These are phyloP conservation scores for Ustilago bromivora DNA, from an alignment of 1,284 basidiomycete species.

Conservation along the genomic window DNA sequence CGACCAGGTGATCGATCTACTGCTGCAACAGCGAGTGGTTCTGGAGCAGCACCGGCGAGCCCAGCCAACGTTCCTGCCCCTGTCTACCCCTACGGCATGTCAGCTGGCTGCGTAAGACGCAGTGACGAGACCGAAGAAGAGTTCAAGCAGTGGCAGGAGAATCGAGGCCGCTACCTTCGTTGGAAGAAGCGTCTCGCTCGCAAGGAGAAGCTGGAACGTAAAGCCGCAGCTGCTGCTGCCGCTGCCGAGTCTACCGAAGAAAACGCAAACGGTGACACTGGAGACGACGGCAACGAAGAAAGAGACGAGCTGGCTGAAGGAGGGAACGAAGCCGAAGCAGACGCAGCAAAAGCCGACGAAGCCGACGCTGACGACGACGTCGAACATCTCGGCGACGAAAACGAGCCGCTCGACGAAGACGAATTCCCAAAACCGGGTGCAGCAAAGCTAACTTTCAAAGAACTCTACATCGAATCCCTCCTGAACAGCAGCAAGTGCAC, in stretches of 20 bases:
- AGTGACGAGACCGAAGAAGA: slow-evolving; percentile 61
- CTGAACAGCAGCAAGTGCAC: slow-evolving; percentile 85
- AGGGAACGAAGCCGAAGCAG: slow-evolving; percentile 16
- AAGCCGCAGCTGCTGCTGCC: slow-evolving; percentile 36
- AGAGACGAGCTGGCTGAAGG: slow-evolving; percentile 50
- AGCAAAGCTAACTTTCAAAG: slow-evolving; percentile 76
- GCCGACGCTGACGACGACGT: slow-evolving; percentile 27
- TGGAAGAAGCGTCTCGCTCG: slow-evolving; percentile 43
- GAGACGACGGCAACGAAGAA: slow-evolving; percentile 37
- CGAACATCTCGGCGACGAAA: slow-evolving; percentile 40
- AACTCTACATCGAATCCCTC: slow-evolving; percentile 84
- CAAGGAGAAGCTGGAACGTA: slow-evolving; percentile 40
- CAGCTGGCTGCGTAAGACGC: slow-evolving; percentile 55
- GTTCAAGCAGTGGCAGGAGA: slow-evolving; percentile 43
- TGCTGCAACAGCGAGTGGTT: slow-evolving; percentile 30
- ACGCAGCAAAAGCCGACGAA: slow-evolving; percentile 18
- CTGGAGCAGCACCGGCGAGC: slow-evolving; percentile 2
- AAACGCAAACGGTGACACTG: slow-evolving; percentile 18
- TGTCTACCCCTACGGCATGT: slow-evolving; percentile 65
- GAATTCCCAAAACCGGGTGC: slow-evolving; percentile 57
- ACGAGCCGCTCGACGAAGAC: slow-evolving; percentile 43
- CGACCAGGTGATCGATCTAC: slow-evolving; percentile 44
- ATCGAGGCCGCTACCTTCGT: slow-evolving; percentile 30
- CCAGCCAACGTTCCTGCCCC: slow-evolving; percentile 45
- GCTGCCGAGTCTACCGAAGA: slow-evolving; percentile 17